Evolutionary conservation across 805 yeast species (phyloP).

Genomic region (Starmerella khaoyaiensis): DNA sequence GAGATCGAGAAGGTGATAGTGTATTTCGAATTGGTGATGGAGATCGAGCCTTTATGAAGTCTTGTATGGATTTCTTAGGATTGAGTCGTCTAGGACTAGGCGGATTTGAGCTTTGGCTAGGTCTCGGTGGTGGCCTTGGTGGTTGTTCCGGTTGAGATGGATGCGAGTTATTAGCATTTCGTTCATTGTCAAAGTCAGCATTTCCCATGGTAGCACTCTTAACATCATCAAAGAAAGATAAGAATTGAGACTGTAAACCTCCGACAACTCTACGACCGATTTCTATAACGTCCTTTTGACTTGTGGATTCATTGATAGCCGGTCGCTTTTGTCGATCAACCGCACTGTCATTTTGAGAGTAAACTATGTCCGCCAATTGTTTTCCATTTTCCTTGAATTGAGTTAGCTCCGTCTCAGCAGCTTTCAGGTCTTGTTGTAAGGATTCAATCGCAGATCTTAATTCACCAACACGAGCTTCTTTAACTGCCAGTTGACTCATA

Average conservation of each 20-base stretch:
- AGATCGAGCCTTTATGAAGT: slow-evolving; percentile 10
- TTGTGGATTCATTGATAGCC: neutral
- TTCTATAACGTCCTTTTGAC: slow-evolving; percentile 21
- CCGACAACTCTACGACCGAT: slow-evolving; percentile 27
- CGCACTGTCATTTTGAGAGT: neutral
- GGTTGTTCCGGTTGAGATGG: neutral
- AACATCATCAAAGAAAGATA: slow-evolving; percentile 29
- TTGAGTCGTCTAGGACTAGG: slow-evolving; percentile 13
- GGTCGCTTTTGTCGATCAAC: neutral
- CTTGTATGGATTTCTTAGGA: slow-evolving; percentile 14
- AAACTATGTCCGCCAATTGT: slow-evolving; percentile 13
- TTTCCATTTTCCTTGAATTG: slow-evolving; percentile 19
- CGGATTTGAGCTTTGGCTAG: neutral
- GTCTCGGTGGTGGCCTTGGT: slow-evolving; percentile 1
- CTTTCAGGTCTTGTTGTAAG: slow-evolving; percentile 25
- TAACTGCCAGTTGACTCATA: slow-evolving; percentile 27
- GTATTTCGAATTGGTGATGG: slow-evolving; percentile 12
- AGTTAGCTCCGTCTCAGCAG: slow-evolving; percentile 29
- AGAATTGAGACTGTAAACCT: slow-evolving; percentile 27
- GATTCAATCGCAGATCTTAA: slow-evolving; percentile 24
- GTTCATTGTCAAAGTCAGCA: slow-evolving; percentile 18
- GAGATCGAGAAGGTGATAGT: slow-evolving; percentile 2
- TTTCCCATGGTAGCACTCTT: slow-evolving; percentile 28
- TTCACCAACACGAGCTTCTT: slow-evolving; percentile 30
- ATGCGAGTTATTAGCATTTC: neutral